A percentile compares a stretch with the other conserved stretches of the same genome.
These are phyloP conservation scores for Petunia axillaris DNA, from an alignment of 257 asterid species.

Conservation along the genomic window DNA sequence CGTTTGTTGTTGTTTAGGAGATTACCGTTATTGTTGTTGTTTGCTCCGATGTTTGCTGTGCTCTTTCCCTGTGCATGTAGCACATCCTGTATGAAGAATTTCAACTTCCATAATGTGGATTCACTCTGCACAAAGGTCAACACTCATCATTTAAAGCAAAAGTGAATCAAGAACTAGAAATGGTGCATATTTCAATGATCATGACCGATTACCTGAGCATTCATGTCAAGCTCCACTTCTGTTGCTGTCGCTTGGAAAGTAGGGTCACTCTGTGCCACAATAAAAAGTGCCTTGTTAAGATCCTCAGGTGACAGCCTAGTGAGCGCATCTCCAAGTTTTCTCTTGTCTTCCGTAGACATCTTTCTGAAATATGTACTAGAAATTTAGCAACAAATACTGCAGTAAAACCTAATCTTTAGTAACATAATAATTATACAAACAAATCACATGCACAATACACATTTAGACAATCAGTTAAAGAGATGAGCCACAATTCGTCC, in stretches of 20 bases:
- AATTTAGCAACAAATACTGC: background rate
- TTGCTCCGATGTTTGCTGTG: conserved; percentile 43
- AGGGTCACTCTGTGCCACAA: conserved; percentile 68
- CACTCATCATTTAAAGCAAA: background rate
- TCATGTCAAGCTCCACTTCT: conserved; percentile 76
- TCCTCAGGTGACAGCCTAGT: conserved; percentile 67
- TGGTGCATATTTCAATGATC: background rate
- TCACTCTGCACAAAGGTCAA: conserved; percentile 61
- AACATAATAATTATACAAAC: background rate
- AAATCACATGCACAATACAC: background rate
- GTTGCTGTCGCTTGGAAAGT: conserved; percentile 57
- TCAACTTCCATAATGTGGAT: conserved; percentile 79
- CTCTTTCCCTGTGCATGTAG: conserved; percentile 59
- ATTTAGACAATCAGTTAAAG: background rate
- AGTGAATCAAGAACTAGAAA: background rate
- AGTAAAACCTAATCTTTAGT: background rate
- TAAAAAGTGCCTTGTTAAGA: conserved; percentile 70
- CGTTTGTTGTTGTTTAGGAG: conserved; percentile 54
- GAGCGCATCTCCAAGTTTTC: conserved; percentile 71
- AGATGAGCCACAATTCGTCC: background rate
- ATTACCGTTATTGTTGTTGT: conserved; percentile 41
- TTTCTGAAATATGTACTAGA: conserved; percentile 48
- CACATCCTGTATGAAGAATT: conserved; percentile 70
- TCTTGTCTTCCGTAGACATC: conserved; percentile 83
- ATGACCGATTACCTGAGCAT: conserved; percentile 59